These are phyloP conservation scores for Colletotrichum tropicicola DNA, from an alignment of 2,329 filamentous ascomycete species.

Conservation along the genomic window DNA sequence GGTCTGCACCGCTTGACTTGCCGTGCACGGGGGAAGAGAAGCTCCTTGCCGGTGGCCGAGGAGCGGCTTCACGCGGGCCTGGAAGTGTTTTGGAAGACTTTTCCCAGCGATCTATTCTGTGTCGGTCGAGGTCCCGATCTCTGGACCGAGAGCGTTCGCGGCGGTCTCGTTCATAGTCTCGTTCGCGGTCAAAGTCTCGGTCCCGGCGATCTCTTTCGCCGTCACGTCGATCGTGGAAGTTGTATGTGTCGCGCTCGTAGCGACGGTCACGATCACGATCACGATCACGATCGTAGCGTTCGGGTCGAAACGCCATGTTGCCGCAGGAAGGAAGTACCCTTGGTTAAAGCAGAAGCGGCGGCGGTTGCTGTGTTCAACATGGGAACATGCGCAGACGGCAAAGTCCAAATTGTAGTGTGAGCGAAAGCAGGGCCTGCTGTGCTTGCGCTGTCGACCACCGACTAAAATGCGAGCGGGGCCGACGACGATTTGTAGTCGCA, in stretches of 20 bases:
- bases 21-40: constrained; percentile 8
- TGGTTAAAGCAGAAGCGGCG: background rate
- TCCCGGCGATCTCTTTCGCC: constrained; percentile 17
- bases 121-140: background rate
- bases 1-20: background rate
- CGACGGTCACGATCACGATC: constrained; percentile 20
- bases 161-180: constrained; percentile 14
- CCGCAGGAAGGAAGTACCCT: background rate
- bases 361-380: background rate
- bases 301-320: background rate
- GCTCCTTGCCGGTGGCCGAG: background rate
- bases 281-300: constrained; percentile 24
- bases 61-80: background rate
- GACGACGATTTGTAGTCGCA: too few species aligned
- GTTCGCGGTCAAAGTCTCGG: background rate
- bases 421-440: too few species aligned
- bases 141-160: constrained; percentile 14
- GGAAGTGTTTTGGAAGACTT: background rate
- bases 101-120: background rate
- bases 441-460: too few species aligned
- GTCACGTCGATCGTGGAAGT: constrained; percentile 18
- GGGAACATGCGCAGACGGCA: background rate
- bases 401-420: background rate
- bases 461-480: too few species aligned
- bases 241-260: background rate